Base-by-base conservation (phyloP, 805 yeast species). In the Pichia sporocuriosa region DNA sequence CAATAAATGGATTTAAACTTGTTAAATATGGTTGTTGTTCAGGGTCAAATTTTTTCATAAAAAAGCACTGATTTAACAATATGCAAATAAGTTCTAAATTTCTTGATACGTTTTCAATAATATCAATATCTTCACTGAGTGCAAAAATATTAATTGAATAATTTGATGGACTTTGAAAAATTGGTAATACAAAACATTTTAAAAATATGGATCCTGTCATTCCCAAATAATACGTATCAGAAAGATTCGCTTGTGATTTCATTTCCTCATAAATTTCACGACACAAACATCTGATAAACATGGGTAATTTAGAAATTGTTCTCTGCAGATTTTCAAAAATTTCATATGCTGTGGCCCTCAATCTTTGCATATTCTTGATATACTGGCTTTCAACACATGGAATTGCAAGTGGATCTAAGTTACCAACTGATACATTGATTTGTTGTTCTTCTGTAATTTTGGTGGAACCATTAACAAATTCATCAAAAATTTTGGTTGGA, bases 1-100 rank as follows among this genome's bases (percentile, higher is more conserved):
- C 68, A 32, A 87, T 71, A 54, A 76, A 84, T 33, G 83, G 89
- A 57, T 84, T 84, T 55, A 86, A 66, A 1, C 95, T 95, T 55
- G 84, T 88, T 51, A 86, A 61, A 57, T 77, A 86, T 36, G 80
- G 75, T 49, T 83, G 79, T 23, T 70, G 70, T 1, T 62, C 49
- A 12, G 73, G 74, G 39, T 46, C 45, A 62, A 87, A 86, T 2
- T 84, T 76, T 47, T 72, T 70, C 79, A 86, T 77, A 4, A 78
- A 59, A 19, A 83, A 79, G 28, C 84, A 58, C 58, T 85, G 95
- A 25, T 72, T 65, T 39, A 86, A 53, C 10, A 83, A 75, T 43
- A 78, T 71, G 25, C 78, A 63, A 35, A 85, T 65, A 40, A 75
- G 74, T 16, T 61, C 53, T 43, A 87, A 60, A 54, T 85, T 87